phyloP scores from a whole-genome alignment of 129 eudicot genomes.

The Arctium lappa region DNA sequence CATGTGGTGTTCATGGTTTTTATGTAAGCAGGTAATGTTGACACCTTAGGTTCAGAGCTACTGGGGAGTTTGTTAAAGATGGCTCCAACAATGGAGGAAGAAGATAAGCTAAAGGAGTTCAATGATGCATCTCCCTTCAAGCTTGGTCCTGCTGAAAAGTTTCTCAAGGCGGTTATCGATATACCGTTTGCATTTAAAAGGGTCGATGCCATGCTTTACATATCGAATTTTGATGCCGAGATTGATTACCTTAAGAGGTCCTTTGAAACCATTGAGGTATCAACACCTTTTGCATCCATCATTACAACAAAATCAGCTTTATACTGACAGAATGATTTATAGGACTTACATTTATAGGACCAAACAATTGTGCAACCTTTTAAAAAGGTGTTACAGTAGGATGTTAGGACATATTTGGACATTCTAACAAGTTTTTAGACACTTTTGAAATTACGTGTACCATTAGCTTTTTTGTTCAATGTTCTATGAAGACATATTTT shows the following conservation, averaged over 20 bases:
- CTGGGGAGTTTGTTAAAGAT: slow-evolving; percentile 70
- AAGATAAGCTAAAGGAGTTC: slow-evolving; percentile 46
- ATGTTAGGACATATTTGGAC: not conserved
- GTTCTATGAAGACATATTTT: too few species aligned
- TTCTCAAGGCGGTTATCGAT: slow-evolving; percentile 64
- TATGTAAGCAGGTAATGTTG: slow-evolving; percentile 58
- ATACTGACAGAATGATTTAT: too few species aligned
- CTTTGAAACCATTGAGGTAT: slow-evolving; percentile 71
- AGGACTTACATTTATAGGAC: not conserved
- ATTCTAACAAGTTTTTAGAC: not conserved
- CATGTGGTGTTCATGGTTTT: not conserved
- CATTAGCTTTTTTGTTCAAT: too few species aligned
- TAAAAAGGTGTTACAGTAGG: too few species aligned
- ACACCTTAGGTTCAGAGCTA: slow-evolving; percentile 63
- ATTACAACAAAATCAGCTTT: not conserved
- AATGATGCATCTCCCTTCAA: slow-evolving; percentile 43
- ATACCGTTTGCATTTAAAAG: slow-evolving; percentile 83
- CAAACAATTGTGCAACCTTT: too few species aligned
- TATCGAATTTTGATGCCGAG: slow-evolving; percentile 68
- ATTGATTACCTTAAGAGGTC: slow-evolving; percentile 67
- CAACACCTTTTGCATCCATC: not conserved
- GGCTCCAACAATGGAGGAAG: slow-evolving; percentile 83
- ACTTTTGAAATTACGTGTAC: too few species aligned
- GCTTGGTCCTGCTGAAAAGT: slow-evolving; percentile 67
- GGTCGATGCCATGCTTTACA: slow-evolving; percentile 77